Evolutionary conservation across 495 filamentous ascomycete species (phyloP), one percentile per base, ranked within the genome.

Genomic region (Thermothielavioides terrestris): DNA sequence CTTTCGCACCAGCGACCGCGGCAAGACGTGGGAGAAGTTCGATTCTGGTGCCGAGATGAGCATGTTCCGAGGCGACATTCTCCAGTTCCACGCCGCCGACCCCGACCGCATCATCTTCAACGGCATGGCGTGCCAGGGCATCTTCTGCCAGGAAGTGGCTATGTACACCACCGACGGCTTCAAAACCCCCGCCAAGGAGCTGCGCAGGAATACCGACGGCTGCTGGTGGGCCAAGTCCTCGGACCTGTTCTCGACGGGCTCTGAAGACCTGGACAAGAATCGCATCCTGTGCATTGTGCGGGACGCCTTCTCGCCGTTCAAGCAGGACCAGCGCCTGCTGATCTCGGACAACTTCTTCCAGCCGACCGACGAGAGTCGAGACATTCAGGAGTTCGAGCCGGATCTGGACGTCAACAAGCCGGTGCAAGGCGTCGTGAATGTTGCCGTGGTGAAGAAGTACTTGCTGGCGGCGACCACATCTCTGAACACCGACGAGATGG

Each of bases 111-210:
- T 95, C 38, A 75, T 98, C 39, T 87, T 94, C 59, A 83, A 86
- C 52, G 81, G 79, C 32, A 76, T 81, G 68, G 71, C 80, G 43
- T 95, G 90, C 58, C 61, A 73, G 7, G 74, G 70, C 48, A 65
- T 76, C 28, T 67, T 71, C 57, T 80, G 76, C 58, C 67, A 74
- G 30, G 77, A 80, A 54, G 55, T 74, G 32, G 73, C 82, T 18
- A 83, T 77, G 63, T 96, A 95, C 59, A 97, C 92, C 2, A 81
- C 71, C 14, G 80, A 98, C 64, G 86, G 85, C 42, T 98, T 98
- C 68, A 66, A 82, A 35, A 77, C 73, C 7, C 61, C 72, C 31
- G 74, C 79, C 26, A 74, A 84, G 46, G 55, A 70, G 15, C 71
- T 97, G 52, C 75, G 80, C 23, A 71, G 76, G 25, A 72, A 77